Evolutionary conservation across 2,329 filamentous ascomycete genomes (phyloP).

Genomic region (Venturia nashicola): DNA sequence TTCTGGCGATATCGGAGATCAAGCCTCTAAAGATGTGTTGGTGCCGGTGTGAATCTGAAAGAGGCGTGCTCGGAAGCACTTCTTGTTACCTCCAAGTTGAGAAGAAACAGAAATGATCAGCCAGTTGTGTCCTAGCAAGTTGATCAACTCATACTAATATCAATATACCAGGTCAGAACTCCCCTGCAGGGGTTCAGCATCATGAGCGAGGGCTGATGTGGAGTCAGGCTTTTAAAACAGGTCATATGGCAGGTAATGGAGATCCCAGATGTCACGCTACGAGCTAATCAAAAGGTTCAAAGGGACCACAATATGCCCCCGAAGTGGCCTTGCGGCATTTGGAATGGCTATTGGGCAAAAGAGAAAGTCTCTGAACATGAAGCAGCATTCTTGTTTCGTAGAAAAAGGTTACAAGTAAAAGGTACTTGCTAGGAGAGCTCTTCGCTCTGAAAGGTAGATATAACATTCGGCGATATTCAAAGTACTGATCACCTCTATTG

Average conservation of each 20-base stretch:
- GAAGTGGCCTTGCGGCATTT: constrained; percentile 22
- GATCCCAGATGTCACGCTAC: too few species aligned
- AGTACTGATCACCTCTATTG: background rate
- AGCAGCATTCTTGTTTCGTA: background rate
- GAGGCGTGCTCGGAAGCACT: too few species aligned
- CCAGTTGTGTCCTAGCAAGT: background rate
- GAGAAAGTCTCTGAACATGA: constrained; percentile 13
- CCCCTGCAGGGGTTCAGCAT: constrained; percentile 17
- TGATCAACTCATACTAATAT: background rate
- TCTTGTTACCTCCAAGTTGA: background rate
- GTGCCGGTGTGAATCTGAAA: too few species aligned
- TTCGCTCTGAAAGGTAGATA: background rate
- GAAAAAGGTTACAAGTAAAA: too few species aligned
- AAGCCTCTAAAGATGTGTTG: too few species aligned
- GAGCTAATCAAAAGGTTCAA: constrained; percentile 17
- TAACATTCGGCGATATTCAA: background rate
- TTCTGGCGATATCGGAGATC: too few species aligned
- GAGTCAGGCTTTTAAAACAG: constrained; percentile 22
- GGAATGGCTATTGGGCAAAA: constrained; percentile 24
- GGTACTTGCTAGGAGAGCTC: background rate
- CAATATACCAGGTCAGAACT: constrained; percentile 7
- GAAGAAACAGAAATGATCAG: background rate
- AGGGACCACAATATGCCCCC: constrained; percentile 23
- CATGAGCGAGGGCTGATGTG: constrained; percentile 26
- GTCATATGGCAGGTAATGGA: constrained; percentile 18